Base-by-base conservation (phyloP, 2,329 filamentous ascomycete genomes). In the Cordyceps farinosa region DNA sequence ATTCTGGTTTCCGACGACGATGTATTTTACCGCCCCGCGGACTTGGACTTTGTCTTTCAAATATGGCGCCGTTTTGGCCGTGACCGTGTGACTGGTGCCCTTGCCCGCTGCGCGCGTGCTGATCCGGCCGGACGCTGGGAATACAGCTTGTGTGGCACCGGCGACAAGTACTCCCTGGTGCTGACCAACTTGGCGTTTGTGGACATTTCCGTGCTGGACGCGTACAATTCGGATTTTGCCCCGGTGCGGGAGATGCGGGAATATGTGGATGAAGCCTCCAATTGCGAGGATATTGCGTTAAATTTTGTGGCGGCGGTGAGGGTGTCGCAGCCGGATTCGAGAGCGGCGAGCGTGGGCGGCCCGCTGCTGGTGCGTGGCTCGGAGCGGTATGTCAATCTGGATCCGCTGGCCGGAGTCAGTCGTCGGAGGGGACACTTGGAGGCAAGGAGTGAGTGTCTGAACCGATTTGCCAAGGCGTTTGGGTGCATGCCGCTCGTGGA, bases 41-140 rank as follows among this genome's bases (percentile, higher is more conserved):
- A 78, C 52, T 71, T 78, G 17, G 76, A 78, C 13, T 78, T 76
- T n/a, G 74, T 72, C 29, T 78, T 78, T 60, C 75, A 78, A 57
- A 69, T 71, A 15, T 78, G 76, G 76, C 75, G 76, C 65, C 71
- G 74, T 62, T 76, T 75, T 48, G 76, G 76, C 42, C 71, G 67
- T 34, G 64, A 73, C 56, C 67, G 75, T 22, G 66, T 78, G 45
- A 70, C 71, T 0, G 76, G 76, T 1, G 75, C 74, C 1, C 71
- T 78, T 10, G 69, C 75, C 4, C 75, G 76, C n/a, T 78, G 76
- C 64, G 67, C 71, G 6, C 65, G 64, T 1, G 63, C 69, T 22
- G 67, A 71, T 29, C 62, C 66, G 5, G 64, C 69, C 11, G 72
- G 71, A 17, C 48, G 66, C 10, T 75, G 72, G 67, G 65, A 68